phyloP scores from a whole-genome alignment of 345 rosid species.

The Atalantia buxifolia region DNA sequence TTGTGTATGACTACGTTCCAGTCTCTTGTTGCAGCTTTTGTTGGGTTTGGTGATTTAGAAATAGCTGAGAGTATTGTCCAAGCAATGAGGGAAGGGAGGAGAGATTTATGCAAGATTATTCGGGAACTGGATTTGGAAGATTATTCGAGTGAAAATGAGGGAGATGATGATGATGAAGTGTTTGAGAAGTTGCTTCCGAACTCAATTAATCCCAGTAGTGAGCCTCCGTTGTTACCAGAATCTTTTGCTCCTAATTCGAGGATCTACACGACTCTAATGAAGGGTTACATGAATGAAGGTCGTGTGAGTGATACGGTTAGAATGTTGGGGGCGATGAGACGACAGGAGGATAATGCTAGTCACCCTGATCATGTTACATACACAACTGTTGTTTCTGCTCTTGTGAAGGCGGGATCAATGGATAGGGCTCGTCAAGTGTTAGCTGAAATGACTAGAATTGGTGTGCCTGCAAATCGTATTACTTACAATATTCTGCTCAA shows the following conservation, averaged over 20 bases:
- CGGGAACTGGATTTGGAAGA: slow-evolving; percentile 51
- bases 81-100: slow-evolving; percentile 84
- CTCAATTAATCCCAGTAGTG: slow-evolving; percentile 29
- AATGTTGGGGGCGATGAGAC: slow-evolving; percentile 86
- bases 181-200: slow-evolving; percentile 73
- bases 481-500: slow-evolving; percentile 89
- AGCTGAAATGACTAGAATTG: slow-evolving; percentile 70
- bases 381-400: slow-evolving; percentile 87
- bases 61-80: slow-evolving; percentile 78
- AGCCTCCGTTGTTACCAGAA: slow-evolving; percentile 69
- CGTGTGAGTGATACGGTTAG: slow-evolving; percentile 68
- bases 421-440: slow-evolving; percentile 80
- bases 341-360: slow-evolving; percentile 55
- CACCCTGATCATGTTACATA: slow-evolving; percentile 90
- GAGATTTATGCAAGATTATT: slow-evolving; percentile 75
- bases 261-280: slow-evolving; percentile 86
- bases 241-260: slow-evolving; percentile 66
- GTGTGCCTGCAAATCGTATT: slow-evolving; percentile 79
- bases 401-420: slow-evolving; percentile 75
- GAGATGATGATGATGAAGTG: slow-evolving; percentile 26
- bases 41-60: slow-evolving; percentile 79
- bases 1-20: slow-evolving; percentile 78
- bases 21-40: slow-evolving; percentile 88
- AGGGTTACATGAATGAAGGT: slow-evolving; percentile 90
- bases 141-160: slow-evolving; percentile 38